phyloP scores from a whole-genome alignment of 352 stramenopile species.

The Salisapilia sapeloensis region DNA sequence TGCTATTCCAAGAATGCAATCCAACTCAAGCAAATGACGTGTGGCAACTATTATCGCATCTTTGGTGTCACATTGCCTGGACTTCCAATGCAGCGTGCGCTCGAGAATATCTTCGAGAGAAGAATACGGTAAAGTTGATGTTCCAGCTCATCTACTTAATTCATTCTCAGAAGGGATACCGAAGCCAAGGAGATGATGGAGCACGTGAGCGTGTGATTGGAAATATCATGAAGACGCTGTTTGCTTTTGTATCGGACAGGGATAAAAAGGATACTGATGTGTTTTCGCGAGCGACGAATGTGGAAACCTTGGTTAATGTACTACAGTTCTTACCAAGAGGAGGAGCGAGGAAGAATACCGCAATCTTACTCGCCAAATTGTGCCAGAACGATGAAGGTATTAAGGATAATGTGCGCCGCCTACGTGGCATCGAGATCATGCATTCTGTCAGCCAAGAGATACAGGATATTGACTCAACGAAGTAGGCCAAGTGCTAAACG shows the following conservation, averaged over 20 bases:
- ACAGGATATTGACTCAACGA: constrained; percentile 3
- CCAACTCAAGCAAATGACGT: constrained; percentile 1
- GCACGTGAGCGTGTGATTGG: constrained; percentile 32
- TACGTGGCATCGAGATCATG: constrained; percentile 75
- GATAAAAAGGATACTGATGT: constrained; percentile 2
- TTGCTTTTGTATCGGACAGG: constrained; percentile 16
- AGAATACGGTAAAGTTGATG: constrained; percentile 13
- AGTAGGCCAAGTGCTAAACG: background rate
- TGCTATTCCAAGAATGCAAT: background rate
- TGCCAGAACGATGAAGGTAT: constrained; percentile 25
- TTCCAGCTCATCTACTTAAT: constrained; percentile 13
- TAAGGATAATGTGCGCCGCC: constrained; percentile 29
- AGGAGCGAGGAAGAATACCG: constrained; percentile 51
- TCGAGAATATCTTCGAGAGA: constrained; percentile 16
- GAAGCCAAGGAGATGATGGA: background rate
- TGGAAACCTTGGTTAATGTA: constrained; percentile 20
- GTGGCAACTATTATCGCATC: constrained; percentile 45
- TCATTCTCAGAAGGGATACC: constrained; percentile 3
- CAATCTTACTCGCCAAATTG: constrained; percentile 53
- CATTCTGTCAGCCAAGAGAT: constrained; percentile 37
- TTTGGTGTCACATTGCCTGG: constrained; percentile 64
- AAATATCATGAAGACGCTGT: constrained; percentile 54
- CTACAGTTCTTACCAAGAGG: constrained; percentile 28
- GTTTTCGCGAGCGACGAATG: constrained; percentile 10
- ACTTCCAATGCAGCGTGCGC: constrained; percentile 11